These are phyloP conservation scores for Podospora australis DNA, from an alignment of 495 filamentous ascomycete species.

Conservation along the genomic window DNA sequence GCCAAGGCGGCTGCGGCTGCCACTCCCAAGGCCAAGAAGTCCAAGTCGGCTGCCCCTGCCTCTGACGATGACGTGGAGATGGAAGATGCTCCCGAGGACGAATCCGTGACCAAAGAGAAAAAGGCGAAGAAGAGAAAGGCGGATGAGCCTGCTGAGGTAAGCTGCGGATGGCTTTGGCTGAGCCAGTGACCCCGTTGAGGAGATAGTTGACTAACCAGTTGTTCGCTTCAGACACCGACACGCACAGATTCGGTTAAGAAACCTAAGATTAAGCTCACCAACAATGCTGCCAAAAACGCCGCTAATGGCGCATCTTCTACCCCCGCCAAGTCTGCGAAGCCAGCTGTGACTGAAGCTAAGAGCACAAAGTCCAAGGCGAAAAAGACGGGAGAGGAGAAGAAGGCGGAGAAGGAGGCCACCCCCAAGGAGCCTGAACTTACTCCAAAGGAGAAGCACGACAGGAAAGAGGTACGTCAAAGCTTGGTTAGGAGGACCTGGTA, in stretches of 20 bases:
- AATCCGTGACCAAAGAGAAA: conserved; percentile 43
- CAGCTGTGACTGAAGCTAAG: conserved; percentile 47
- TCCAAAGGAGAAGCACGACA: conserved; percentile 37
- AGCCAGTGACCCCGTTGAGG: too few relatives aligned
- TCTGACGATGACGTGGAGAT: conserved; percentile 69
- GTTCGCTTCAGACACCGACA: conserved; percentile 47
- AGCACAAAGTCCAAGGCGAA: conserved; percentile 56
- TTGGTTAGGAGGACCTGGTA: too few relatives aligned
- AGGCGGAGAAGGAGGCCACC: conserved; percentile 54
- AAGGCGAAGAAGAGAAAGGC: conserved; percentile 69
- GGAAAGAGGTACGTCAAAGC: conserved; percentile 55
- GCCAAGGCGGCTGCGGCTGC: conserved; percentile 58
- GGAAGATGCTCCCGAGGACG: conserved; percentile 55
- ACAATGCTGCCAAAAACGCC: conserved; percentile 44
- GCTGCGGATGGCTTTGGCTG: too few relatives aligned
- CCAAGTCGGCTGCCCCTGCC: conserved; percentile 37
- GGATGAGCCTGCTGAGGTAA: conserved; percentile 62
- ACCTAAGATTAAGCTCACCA: conserved; percentile 56
- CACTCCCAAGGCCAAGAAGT: conserved; percentile 58
- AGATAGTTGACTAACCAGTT: conserved; percentile 7
- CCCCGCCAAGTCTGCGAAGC: conserved; percentile 42
- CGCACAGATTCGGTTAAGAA: conserved; percentile 63
- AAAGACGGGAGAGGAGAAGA: conserved; percentile 57
- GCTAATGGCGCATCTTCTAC: conserved; percentile 47
- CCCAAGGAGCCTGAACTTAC: conserved; percentile 47